Base-by-base conservation (phyloP, 805 yeast species). In the Jamesozyma lodderae region DNA sequence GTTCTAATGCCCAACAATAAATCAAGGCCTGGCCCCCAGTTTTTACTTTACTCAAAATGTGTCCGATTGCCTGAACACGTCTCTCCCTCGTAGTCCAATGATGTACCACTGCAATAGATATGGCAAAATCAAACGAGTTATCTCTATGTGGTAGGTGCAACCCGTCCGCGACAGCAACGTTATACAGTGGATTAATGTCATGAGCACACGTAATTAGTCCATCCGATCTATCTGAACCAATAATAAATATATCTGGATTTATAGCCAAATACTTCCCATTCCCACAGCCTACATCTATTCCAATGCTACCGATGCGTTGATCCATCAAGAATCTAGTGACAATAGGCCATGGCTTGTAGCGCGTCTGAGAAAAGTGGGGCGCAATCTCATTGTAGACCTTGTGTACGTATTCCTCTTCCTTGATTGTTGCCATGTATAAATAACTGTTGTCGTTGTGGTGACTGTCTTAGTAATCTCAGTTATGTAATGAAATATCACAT, bases 1-100 rank as follows among this genome's bases (percentile, higher is more conserved):
- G 98, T 47, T 92, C 98, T 37, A 92, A 61, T 0, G 98, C 98
- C 98, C 98, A 92, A 37, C 94, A 94, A 57, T 90, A 92, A 6
- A 92, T 73, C 50, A 92, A 63, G 0, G 85, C 82, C 37, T 70
- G 72, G 1, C 95, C 96, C 0, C 76, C 77, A 0, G 45, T 38
- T 30, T 58, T 67, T 37, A 92, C 57, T 41, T 73, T 73, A 16
- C 77, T 60, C 27, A 92, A 55, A 2, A 88, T 79, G 42, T 81
- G 82, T 11, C 49, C 48, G 6, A 92, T 78, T 1, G 96, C 96
- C 7, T 72, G 73, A 1, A 83, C 57, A 37, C 98, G 69, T 53
- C 98, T 70, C 44, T 77, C 81, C 15, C 72, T 73, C 0, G 94
- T 85, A n/a, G 94, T 74, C 64, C 92, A 87, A 58, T 92, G 98